These are phyloP conservation scores for Gossypioides kirkii DNA, from an alignment of 345 rosid genomes.

Conservation along the genomic window DNA sequence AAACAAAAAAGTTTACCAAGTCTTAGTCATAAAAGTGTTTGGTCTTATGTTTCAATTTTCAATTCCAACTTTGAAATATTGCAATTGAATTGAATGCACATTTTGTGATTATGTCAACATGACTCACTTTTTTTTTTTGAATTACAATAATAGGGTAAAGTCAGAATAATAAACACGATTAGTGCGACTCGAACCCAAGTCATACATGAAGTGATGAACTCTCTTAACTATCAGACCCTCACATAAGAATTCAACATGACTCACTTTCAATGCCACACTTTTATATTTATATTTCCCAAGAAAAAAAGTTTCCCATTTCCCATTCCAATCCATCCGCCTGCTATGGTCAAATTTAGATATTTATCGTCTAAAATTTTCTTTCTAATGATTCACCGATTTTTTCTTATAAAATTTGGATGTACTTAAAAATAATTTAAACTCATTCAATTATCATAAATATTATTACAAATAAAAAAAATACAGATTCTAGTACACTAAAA, in stretches of 20 bases:
- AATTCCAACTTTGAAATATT: constrained; percentile 22
- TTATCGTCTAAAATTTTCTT: constrained; percentile 26
- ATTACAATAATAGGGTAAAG: not conserved
- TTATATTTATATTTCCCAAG: constrained; percentile 12
- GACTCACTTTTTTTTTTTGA: not conserved
- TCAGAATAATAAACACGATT: too few relatives aligned
- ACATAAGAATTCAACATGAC: constrained; percentile 15
- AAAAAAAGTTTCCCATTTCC: not conserved
- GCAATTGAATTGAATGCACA: constrained; percentile 25
- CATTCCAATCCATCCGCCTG: constrained; percentile 8
- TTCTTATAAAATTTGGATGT: too few relatives aligned
- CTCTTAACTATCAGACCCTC: too few relatives aligned
- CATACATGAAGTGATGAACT: too few relatives aligned
- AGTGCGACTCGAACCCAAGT: too few relatives aligned
- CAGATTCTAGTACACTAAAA: too few relatives aligned
- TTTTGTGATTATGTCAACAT: constrained; percentile 12
- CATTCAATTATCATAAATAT: too few relatives aligned
- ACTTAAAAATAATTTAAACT: too few relatives aligned
- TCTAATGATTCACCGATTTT: too few relatives aligned
- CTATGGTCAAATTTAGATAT: constrained; percentile 29
- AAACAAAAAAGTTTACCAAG: not conserved
- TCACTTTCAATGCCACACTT: too few relatives aligned
- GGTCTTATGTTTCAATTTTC: not conserved
- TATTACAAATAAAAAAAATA: too few relatives aligned
- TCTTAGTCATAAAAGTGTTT: not conserved